Percentiles rank a stretch among this genome's conserved stretches.
These are phyloP conservation scores for Hypoxylon fragiforme DNA, from an alignment of 495 filamentous ascomycete species.

Conservation along the genomic window DNA sequence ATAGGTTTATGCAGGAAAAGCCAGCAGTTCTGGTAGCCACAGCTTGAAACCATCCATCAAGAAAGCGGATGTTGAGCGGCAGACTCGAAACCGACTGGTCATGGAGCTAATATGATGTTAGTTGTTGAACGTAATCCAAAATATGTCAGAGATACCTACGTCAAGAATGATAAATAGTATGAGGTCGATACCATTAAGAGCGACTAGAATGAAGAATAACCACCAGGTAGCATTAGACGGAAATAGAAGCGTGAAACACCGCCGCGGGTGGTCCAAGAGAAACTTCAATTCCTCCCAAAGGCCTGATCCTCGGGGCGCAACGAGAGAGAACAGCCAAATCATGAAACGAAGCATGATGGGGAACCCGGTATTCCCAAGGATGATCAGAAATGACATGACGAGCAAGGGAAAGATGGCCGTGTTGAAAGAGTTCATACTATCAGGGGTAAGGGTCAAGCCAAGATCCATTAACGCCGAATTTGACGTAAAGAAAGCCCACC, in stretches of 20 bases:
- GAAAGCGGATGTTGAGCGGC: conserved; percentile 68
- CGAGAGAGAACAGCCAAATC: conserved; percentile 73
- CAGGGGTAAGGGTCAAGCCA: conserved; percentile 82
- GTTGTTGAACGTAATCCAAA: conserved; percentile 11
- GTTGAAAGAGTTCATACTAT: conserved; percentile 89
- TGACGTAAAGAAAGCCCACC: conserved; percentile 92
- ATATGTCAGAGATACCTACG: conserved; percentile 51
- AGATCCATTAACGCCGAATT: conserved; percentile 88
- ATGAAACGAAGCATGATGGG: conserved; percentile 88
- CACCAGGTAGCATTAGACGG: conserved; percentile 92
- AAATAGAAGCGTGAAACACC: conserved; percentile 93
- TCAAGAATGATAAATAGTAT: conserved; percentile 91
- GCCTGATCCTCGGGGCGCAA: conserved; percentile 60
- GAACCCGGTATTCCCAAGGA: conserved; percentile 93
- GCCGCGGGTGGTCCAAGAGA: conserved; percentile 88
- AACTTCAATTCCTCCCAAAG: conserved; percentile 89
- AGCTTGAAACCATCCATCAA: conserved; percentile 88
- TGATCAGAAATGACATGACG: conserved; percentile 76
- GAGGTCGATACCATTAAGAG: conserved; percentile 80
- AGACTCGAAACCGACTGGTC: conserved; percentile 62
- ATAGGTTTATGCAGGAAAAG: conserved; percentile 76
- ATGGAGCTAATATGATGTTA: conserved; percentile 59
- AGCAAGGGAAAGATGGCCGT: conserved; percentile 73
- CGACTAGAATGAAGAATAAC: conserved; percentile 83
- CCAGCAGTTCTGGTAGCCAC: conserved; percentile 85